Percentiles rank a stretch among this genome's conserved stretches.
phyloP scores from a whole-genome alignment of 768 basidiomycete species.

The Pisolithus marmoratus region DNA sequence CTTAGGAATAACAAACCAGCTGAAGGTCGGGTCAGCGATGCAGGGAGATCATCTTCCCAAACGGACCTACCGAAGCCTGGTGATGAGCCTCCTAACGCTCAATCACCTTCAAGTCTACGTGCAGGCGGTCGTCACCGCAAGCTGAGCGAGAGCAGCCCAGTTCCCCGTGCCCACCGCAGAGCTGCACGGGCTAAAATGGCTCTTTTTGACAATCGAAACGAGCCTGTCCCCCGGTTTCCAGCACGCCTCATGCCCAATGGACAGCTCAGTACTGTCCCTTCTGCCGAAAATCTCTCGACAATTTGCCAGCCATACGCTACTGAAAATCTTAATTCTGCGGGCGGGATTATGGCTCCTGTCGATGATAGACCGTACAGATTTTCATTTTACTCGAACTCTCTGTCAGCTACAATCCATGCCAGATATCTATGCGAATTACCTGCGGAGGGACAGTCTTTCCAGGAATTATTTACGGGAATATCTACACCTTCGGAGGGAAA shows the following conservation, averaged over 20 bases:
- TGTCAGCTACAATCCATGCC: slow-evolving; percentile 92
- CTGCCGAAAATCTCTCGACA: slow-evolving; percentile 33
- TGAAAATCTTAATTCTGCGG: slow-evolving; percentile 6
- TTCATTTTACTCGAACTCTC: slow-evolving; percentile 94
- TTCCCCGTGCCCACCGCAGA: slow-evolving; percentile 55
- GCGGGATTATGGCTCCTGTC: slow-evolving; percentile 41
- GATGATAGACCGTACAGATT: slow-evolving; percentile 94
- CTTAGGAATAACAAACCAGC: slow-evolving; percentile 12
- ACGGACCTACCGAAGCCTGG: neutral
- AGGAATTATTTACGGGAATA: slow-evolving; percentile 74
- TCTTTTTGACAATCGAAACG: slow-evolving; percentile 67
- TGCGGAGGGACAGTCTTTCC: slow-evolving; percentile 88
- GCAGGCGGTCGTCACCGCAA: slow-evolving; percentile 67
- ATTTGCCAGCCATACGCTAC: slow-evolving; percentile 10
- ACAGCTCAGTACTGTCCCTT: slow-evolving; percentile 36
- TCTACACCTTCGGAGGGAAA: slow-evolving; percentile 9
- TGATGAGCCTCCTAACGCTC: slow-evolving; percentile 10
- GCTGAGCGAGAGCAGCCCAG: slow-evolving; percentile 74
- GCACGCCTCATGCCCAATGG: slow-evolving; percentile 24
- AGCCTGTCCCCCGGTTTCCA: slow-evolving; percentile 44
- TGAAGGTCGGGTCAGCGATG: slow-evolving; percentile 9
- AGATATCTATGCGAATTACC: slow-evolving; percentile 90
- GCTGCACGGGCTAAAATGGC: slow-evolving; percentile 81
- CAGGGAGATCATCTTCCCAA: slow-evolving; percentile 4
- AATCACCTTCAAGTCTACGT: slow-evolving; percentile 9